Evolutionary conservation across 2,329 filamentous ascomycete species (phyloP), one percentile per base, ranked within the genome.

Genomic region (Diaporthe ampelina): DNA sequence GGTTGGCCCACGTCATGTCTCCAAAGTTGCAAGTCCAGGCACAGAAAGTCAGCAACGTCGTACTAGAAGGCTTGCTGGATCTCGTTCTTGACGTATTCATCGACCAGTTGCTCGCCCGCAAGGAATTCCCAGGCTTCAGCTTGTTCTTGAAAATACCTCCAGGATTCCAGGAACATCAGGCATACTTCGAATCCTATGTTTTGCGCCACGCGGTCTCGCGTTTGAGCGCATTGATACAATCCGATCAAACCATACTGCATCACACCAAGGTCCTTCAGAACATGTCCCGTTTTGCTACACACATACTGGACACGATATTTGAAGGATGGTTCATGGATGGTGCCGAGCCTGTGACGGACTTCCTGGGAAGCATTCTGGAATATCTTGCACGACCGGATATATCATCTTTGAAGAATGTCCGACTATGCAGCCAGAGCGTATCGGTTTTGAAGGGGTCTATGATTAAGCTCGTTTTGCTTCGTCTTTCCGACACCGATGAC

Each of bases 321-420:
- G 97, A 98, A 83, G 97, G 97, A 21, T 98, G 95, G 94, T 98
- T 98, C 80, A 90, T 98, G 76, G 93, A 97, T 77, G 96, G 96
- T 1, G 94, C 94, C 1, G 94, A 95, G 78, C 88, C 91, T 5
- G 89, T 97, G 78, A 88, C 98, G 43, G 95, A 98, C 79, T 97
- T 98, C 79, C 90, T 93, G 4, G 97, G 96, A 1, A 92, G 93
- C 70, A 84, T 98, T 9, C 84, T 99, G 9, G 97, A 99, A 81
- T 96, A 97, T 79, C 86, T 99, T 5, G 95, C 98, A 81, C 91
- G 94, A 13, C 93, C 95, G 0, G 94, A 98, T 19, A 88, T 99
- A 48, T 90, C 94, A 0, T 88, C 87, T 15, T 85, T 96, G 77
- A 99, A 98, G 83, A 94, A 91, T 54, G 95, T 99, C 10, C 90